A percentile compares a stretch with the other conserved stretches of the same genome.
Evolutionary conservation across 1,139 yeast species (phyloP).

Genomic region (Saccharomycopsis hybrid): DNA sequence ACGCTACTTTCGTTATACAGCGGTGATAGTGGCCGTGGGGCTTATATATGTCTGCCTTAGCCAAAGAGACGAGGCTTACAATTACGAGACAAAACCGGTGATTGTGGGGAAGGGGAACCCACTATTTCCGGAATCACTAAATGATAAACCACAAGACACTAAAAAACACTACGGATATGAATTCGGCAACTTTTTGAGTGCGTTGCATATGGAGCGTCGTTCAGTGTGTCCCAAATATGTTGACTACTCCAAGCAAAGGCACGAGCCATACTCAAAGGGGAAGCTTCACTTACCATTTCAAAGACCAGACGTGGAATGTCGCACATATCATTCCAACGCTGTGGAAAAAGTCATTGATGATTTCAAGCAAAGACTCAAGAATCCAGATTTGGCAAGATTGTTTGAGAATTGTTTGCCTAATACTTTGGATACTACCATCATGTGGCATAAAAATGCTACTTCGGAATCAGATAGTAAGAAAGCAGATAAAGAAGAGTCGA

Average conservation of each 20-base stretch:
- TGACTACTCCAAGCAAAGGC: slow-evolving; percentile 32
- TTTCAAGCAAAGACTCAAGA: slow-evolving; percentile 42
- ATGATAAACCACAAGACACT: background rate
- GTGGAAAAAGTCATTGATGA: slow-evolving; percentile 60
- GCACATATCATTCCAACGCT: slow-evolving; percentile 60
- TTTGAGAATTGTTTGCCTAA: slow-evolving; percentile 84
- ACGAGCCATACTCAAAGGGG: slow-evolving; percentile 47
- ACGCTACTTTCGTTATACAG: slow-evolving; percentile 4
- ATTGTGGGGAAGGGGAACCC: too few species aligned
- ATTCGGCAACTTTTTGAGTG: background rate
- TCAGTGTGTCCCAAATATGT: slow-evolving; percentile 26
- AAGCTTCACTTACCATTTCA: slow-evolving; percentile 54
- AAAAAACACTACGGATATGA: background rate
- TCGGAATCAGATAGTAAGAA: slow-evolving; percentile 9
- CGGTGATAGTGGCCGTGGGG: background rate
- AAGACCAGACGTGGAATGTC: slow-evolving; percentile 65
- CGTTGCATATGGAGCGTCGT: background rate
- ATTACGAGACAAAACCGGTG: too few species aligned
- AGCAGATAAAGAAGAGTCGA: background rate
- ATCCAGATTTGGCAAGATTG: slow-evolving; percentile 64
- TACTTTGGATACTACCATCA: slow-evolving; percentile 79
- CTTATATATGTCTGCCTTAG: background rate
- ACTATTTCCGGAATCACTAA: background rate
- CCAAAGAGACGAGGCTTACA: background rate
- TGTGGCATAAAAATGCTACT: slow-evolving; percentile 47